Percentiles rank a stretch among this genome's conserved stretches.
phyloP scores from a whole-genome alignment of 2,329 filamentous ascomycete genomes.

The Fusarium poae region DNA sequence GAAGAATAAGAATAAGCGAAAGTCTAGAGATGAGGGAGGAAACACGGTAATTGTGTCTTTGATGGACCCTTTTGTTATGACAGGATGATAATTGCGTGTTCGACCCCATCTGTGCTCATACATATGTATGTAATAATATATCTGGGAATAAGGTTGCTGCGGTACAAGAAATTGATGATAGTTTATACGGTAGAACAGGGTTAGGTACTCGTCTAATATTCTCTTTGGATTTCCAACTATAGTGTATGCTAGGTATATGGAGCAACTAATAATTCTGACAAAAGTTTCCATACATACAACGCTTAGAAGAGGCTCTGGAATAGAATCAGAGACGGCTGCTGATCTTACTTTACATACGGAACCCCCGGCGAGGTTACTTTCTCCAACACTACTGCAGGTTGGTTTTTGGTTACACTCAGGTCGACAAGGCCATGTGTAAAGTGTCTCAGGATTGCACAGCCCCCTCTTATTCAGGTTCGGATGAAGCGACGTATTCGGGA shows the following conservation, averaged over 20 bases:
- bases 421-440: constrained; percentile 7
- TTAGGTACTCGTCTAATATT: not conserved
- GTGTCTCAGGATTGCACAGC: constrained; percentile 37
- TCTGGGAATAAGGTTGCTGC: not conserved
- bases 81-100: constrained; percentile 4
- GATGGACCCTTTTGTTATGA: constrained; percentile 2
- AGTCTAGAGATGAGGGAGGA: constrained; percentile 8
- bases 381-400: not conserved
- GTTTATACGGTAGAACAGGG: not conserved
- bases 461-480: constrained; percentile 22
- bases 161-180: not conserved
- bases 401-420: constrained; percentile 6
- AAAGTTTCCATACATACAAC: not conserved
- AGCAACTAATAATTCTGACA: not conserved
- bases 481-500: constrained; percentile 34
- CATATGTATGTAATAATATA: not conserved
- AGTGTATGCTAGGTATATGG: not conserved
- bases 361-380: not conserved
- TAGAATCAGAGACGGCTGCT: not conserved
- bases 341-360: not conserved
- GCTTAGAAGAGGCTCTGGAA: constrained; percentile 4
- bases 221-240: not conserved
- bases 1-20: constrained; percentile 17
- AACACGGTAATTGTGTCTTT: constrained; percentile 13
- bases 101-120: constrained; percentile 7